Evolutionary conservation across 257 asterid genomes (phyloP), one percentile per base, ranked within the genome.

Genomic region (Scutellaria baicalensis): DNA sequence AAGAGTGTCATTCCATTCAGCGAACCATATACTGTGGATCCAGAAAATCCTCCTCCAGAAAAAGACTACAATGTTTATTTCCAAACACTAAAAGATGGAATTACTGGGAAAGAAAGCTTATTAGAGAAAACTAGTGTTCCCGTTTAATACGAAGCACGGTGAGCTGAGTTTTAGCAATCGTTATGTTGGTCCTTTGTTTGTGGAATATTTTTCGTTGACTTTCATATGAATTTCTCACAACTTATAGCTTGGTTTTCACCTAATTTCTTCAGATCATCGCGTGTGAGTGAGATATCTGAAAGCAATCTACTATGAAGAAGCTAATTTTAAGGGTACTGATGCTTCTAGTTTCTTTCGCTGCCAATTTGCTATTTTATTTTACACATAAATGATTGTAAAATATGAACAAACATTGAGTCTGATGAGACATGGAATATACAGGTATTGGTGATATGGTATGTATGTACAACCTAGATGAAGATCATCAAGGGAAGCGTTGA

Each of bases 71-170:
- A 84, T 55, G 85, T 77, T 45, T 91, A 82, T 82, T 91, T 93
- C 85, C 71, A 78, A 80, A 82, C 77, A 39, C 80, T 91, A 73
- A 90, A 89, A 86, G 94, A 85, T 54, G 97, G 96, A 20, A 74
- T 93, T 70, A 91, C 99, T 9, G 99, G 97, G 74, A 93, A 93
- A 84, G 96, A 93, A 74, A 83, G 88, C 86, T 82, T 93, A 65
- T 82, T 93, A 65, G 95, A 84, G 75, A 81, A 83, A 79, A 77
- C 84, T 31, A 84, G 92, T 2, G 86, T 82, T 74, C 79, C 96
- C 7, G 88, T 79, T 50, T 90, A 72, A 83, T 51, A 55, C 62
- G 54, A n/a, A 20, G 71, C 60, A 8, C 8, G 79, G 82, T 80
- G 58, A 48, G 79, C 64, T 62, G 54, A 52, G n/a, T 76, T 14